These are phyloP conservation scores for Ustilago nuda DNA, from an alignment of 1,284 basidiomycete species.

Conservation along the genomic window DNA sequence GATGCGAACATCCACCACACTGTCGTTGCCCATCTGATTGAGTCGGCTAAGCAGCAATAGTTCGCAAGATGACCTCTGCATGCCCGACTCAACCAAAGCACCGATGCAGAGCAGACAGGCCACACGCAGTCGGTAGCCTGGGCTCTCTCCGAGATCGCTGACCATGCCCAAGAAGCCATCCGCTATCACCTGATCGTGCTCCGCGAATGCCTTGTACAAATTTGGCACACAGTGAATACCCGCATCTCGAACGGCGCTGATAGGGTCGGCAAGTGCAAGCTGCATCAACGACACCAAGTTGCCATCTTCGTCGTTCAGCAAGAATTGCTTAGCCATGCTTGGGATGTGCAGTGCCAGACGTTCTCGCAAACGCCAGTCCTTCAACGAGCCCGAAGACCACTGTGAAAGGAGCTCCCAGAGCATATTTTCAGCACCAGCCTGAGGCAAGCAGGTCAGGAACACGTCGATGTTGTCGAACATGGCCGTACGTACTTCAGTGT, in stretches of 20 bases:
- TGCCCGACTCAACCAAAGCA: conserved; percentile 51
- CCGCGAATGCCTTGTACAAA: conserved; percentile 57
- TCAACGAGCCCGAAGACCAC: conserved; percentile 77
- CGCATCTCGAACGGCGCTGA: conserved; percentile 84
- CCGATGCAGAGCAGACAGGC: conserved; percentile 59
- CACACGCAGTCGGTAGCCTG: conserved; percentile 64
- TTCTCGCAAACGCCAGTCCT: conserved; percentile 87
- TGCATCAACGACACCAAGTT: conserved; percentile 73
- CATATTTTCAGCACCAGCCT: conserved; percentile 73
- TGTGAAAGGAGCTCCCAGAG: conserved; percentile 74
- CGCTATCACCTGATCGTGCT: conserved; percentile 56
- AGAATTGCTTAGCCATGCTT: conserved; percentile 71
- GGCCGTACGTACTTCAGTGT: conserved; percentile 75
- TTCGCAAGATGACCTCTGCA: conserved; percentile 72
- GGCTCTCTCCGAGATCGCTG: conserved; percentile 56
- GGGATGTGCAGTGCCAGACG: conserved; percentile 75
- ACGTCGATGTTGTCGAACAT: conserved; percentile 71
- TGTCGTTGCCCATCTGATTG: conserved; percentile 75
- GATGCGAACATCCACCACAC: conserved; percentile 88
- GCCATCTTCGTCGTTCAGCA: conserved; percentile 68
- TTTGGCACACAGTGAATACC: conserved; percentile 75
- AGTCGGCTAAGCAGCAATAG: conserved; percentile 76
- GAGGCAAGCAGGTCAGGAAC: conserved; percentile 74
- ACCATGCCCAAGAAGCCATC: conserved; percentile 67
- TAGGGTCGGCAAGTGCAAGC: conserved; percentile 80